These are phyloP conservation scores for Pulveroboletus sp. DNA, from an alignment of 768 basidiomycete species.

Conservation along the genomic window DNA sequence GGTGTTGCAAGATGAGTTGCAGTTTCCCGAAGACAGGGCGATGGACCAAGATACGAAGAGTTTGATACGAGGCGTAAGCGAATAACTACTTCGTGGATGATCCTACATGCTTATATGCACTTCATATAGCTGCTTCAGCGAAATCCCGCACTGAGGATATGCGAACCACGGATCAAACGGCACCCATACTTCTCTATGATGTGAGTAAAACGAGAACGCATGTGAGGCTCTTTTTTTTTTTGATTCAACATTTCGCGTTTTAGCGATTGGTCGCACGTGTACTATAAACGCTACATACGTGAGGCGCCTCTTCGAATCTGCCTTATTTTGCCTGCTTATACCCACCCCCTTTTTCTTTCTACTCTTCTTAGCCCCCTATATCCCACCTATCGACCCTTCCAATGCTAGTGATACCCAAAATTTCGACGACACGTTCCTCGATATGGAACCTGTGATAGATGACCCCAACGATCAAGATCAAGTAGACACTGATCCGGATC, in stretches of 20 bases:
- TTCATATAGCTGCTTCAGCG: constrained; percentile 76
- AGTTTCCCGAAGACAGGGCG: constrained; percentile 86
- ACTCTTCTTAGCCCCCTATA: constrained; percentile 69
- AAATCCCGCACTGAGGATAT: constrained; percentile 85
- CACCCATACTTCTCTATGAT: constrained; percentile 97
- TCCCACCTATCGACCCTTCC: constrained; percentile 83
- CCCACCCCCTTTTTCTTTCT: constrained; percentile 5
- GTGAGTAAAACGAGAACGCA: constrained; percentile 38
- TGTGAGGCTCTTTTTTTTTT: constrained; percentile 4
- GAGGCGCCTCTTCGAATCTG: constrained; percentile 30
- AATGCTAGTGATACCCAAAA: constrained; percentile 96
- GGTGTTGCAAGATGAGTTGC: constrained; percentile 84
- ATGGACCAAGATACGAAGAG: constrained; percentile 95
- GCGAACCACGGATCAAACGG: constrained; percentile 88
- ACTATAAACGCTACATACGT: constrained; percentile 92
- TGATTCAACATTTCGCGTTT: constrained; percentile 16
- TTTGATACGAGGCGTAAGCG: constrained; percentile 85
- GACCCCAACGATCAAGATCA: constrained; percentile 60
- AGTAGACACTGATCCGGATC: constrained; percentile 66
- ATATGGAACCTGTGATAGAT: constrained; percentile 90
- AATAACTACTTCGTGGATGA: background rate
- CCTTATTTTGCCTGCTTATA: constrained; percentile 11
- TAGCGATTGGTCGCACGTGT: constrained; percentile 93
- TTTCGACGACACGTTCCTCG: constrained; percentile 95
- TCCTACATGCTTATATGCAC: constrained; percentile 7